These are phyloP conservation scores for Boletus coccyginus DNA, from an alignment of 768 basidiomycete species.

Conservation along the genomic window DNA sequence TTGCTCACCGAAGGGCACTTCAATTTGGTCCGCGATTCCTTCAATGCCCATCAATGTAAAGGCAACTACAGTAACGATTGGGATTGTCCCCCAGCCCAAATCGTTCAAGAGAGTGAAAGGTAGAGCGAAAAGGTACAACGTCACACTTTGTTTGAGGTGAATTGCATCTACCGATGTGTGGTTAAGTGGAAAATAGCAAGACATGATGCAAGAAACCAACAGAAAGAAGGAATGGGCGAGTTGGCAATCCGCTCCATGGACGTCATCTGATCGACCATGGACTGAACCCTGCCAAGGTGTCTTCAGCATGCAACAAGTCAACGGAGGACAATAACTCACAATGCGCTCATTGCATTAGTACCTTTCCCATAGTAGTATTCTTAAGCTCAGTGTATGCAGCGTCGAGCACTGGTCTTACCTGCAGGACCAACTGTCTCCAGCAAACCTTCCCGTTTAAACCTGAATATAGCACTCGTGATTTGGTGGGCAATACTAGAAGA, in stretches of 20 bases:
- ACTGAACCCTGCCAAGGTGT: conserved; percentile 55
- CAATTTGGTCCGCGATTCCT: conserved; percentile 93
- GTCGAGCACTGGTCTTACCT: conserved; percentile 39
- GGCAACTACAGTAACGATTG: conserved; percentile 81
- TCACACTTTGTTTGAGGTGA: conserved; percentile 94
- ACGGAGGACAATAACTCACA: conserved; percentile 40
- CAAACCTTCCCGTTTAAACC: conserved; percentile 75
- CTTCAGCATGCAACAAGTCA: conserved; percentile 4
- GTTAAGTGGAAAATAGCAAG: conserved; percentile 9
- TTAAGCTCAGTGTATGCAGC: neutral
- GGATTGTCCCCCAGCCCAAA: conserved; percentile 79
- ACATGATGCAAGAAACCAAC: conserved; percentile 36
- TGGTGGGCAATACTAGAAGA: conserved; percentile 74
- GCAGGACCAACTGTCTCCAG: conserved; percentile 91
- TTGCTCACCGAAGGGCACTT: conserved; percentile 84
- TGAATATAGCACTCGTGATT: conserved; percentile 63
- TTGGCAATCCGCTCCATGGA: conserved; percentile 91
- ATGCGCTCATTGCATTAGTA: conserved; percentile 68
- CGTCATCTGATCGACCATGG: conserved; percentile 82
- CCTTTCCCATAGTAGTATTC: conserved; percentile 39
- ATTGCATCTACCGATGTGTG: conserved; percentile 60
- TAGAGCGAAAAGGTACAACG: conserved; percentile 85
- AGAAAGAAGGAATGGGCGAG: conserved; percentile 78
- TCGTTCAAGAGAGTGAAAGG: conserved; percentile 84
- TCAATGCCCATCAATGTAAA: conserved; percentile 95